These are phyloP conservation scores for Nakaseomyces bracarensis DNA, from an alignment of 1,139 yeast genomes.

Conservation along the genomic window DNA sequence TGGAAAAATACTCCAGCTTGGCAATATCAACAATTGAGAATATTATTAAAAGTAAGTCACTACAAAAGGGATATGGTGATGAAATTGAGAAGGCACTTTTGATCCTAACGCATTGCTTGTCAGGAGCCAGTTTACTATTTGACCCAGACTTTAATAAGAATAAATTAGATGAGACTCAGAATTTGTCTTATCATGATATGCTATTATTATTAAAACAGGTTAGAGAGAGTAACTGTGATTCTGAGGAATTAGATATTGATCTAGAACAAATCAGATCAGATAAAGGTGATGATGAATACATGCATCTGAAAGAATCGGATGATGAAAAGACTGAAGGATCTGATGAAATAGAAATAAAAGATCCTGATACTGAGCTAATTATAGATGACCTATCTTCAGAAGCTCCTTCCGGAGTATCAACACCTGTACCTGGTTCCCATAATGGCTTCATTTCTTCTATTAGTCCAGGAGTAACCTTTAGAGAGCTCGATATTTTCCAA, in stretches of 20 bases:
- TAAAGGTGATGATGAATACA: constrained; percentile 33
- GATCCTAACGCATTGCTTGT: constrained; percentile 50
- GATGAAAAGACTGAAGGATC: constrained; percentile 3
- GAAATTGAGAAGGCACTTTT: constrained; percentile 48
- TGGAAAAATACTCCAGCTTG: constrained; percentile 40
- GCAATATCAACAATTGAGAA: constrained; percentile 39
- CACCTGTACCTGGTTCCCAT: constrained; percentile 22
- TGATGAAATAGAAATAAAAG: constrained; percentile 5
- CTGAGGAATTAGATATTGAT: constrained; percentile 32
- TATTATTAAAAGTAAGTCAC: constrained; percentile 18
- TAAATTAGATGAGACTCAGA: constrained; percentile 14
- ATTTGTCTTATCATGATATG: constrained; percentile 26
- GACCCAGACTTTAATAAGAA: constrained; percentile 49
- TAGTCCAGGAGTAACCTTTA: constrained; percentile 28
- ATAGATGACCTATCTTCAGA: constrained; percentile 29
- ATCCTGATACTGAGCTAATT: constrained; percentile 22
- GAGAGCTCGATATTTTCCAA: constrained; percentile 53
- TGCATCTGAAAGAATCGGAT: constrained; percentile 18
- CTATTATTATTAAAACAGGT: constrained; percentile 31
- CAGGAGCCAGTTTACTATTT: constrained; percentile 69
- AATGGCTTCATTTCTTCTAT: constrained; percentile 18
- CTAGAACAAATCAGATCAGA: constrained; percentile 31
- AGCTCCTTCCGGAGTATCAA: constrained; percentile 30
- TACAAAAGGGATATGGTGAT: constrained; percentile 32
- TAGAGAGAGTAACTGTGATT: constrained; percentile 31